A percentile compares a stretch with the other conserved stretches of the same genome.
Conservation (phyloP, 805 yeast genomes). For the Barnettozyma wickerhamii region DNA sequence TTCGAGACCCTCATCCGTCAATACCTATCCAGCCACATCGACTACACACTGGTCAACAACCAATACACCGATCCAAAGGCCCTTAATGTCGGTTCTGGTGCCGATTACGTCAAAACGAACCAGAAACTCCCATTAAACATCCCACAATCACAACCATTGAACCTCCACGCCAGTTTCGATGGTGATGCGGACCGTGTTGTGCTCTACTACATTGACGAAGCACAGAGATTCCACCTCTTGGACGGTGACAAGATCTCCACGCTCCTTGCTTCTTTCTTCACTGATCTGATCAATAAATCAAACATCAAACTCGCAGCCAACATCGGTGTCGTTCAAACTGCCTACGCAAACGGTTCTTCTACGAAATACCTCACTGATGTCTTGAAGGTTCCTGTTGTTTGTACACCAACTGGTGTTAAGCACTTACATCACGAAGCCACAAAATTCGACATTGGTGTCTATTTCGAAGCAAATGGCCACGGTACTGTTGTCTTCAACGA, state of each 20-base stretch:
- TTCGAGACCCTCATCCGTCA: constrained; percentile 42
- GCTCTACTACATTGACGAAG: constrained; percentile 53
- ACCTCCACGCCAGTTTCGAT: constrained; percentile 79
- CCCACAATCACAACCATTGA: constrained; percentile 36
- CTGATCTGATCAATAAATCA: constrained; percentile 44
- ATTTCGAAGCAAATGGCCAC: constrained; percentile 99
- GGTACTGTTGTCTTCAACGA: constrained; percentile 88
- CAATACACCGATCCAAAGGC: constrained; percentile 46
- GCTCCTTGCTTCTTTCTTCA: constrained; percentile 66
- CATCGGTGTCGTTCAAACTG: constrained; percentile 93
- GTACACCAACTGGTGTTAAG: constrained; percentile 95
- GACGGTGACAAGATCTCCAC: constrained; percentile 96
- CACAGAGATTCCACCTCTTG: constrained; percentile 46
- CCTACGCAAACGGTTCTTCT: constrained; percentile 94
- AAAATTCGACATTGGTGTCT: constrained; percentile 83
- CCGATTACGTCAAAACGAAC: constrained; percentile 90
- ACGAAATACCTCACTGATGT: constrained; percentile 61
- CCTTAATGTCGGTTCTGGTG: constrained; percentile 84
- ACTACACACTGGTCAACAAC: constrained; percentile 49
- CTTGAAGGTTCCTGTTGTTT: constrained; percentile 71
- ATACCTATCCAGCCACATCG: constrained; percentile 37
- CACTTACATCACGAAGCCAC: constrained; percentile 91
- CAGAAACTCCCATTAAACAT: constrained; percentile 72
- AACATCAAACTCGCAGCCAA: constrained; percentile 32
- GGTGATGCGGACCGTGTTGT: constrained; percentile 97